A percentile compares a stretch with the other conserved stretches of the same genome.
Conservation (phyloP, 148 eudicot species). For the Vaccinium myrtillus region DNA sequence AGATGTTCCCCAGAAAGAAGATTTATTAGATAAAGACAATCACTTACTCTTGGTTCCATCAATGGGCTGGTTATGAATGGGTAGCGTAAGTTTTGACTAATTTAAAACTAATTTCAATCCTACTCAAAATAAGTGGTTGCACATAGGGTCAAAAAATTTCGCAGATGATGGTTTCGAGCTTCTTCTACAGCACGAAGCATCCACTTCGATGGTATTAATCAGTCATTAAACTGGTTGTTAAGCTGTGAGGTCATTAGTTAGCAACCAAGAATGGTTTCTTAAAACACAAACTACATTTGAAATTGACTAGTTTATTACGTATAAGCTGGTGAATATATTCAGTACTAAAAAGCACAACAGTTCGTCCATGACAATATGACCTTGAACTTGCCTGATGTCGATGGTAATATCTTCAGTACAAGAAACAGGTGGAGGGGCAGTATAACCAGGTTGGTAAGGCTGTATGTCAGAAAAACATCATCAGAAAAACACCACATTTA, state of each 20-base stretch:
- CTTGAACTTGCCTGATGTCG: constrained; percentile 61
- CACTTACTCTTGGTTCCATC: background rate
- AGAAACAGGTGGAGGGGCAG: constrained; percentile 62
- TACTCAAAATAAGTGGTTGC: background rate
- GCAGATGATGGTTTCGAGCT: background rate
- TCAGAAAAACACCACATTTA: background rate
- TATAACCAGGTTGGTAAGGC: constrained; percentile 80
- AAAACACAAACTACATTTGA: background rate
- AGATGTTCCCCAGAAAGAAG: background rate
- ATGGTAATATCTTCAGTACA: constrained; percentile 57
- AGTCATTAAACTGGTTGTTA: background rate
- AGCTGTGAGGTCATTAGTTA: background rate
- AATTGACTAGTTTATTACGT: background rate
- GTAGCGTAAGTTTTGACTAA: background rate
- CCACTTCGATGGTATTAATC: background rate
- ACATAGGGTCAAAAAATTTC: background rate
- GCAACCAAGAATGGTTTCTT: background rate
- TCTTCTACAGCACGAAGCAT: background rate
- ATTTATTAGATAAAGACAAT: background rate
- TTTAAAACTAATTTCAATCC: no score
- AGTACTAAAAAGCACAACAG: background rate
- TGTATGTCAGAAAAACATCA: constrained; percentile 22
- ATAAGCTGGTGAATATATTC: background rate
- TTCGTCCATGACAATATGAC: background rate
- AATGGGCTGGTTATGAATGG: background rate